Base-by-base conservation (phyloP, 805 yeast genomes). In the Candida peoriensis region DNA sequence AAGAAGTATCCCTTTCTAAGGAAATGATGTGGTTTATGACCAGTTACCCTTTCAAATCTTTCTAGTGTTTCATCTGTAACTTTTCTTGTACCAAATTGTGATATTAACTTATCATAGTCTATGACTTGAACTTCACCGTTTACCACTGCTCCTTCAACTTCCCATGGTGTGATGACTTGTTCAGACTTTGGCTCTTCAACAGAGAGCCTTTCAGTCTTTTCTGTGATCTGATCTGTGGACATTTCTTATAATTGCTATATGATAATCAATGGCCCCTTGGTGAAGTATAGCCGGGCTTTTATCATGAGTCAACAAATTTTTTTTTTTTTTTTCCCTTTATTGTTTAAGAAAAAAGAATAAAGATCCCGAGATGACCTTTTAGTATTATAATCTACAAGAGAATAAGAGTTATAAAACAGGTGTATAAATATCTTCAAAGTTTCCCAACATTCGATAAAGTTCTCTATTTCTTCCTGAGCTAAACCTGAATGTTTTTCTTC, bases 131-230 rank as follows among this genome's bases (percentile, higher is more conserved):
- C 76, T 50, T 81, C 69, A 36, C 98, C 98, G 51, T 89, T 95
- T 38, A 87, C 96, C 30, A 90, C 94, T 3, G 97, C 97, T 39
- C 97, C 98, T 61, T 85, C 96, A 20, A 93, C 98, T 58, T 93
- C 98, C 98, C 98, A 93, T 32, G 98, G 98, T 1, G 98, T 93
- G 41, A 83, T 70, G 10, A 37, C 38, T 32, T 50, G 55, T 6
- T 48, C 55, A 2, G 28, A 22, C 10, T 11, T 18, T 16, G 24
- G 12, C 4, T 28, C 37, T 6, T 17, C 26, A 20, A 37, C 21
- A 9, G 28, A 19, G 17, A 38, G 24, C 6, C 31, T n/a, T 8
- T 24, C 33, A 4, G 38, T 34, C 34, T 28, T 26, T 15, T 38
- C 20, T 4, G 30, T 24, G 20, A 34, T 17, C 21, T 38, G 36